These are phyloP conservation scores for Populus tomentosa DNA, from an alignment of 441 rosid genomes.

Conservation along the genomic window DNA sequence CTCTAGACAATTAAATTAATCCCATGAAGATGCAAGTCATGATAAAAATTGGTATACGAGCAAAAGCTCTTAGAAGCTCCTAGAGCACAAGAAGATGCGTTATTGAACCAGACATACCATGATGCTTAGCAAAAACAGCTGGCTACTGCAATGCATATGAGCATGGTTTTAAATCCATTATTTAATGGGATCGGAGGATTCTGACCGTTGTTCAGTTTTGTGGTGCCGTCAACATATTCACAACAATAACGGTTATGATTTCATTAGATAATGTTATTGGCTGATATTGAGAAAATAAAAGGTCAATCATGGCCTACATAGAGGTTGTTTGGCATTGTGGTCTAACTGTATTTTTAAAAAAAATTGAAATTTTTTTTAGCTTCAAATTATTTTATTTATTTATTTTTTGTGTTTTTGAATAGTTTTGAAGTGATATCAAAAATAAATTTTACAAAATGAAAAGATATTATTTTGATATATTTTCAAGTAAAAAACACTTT, in stretches of 20 bases:
- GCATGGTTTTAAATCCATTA: not conserved
- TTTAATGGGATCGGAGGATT: not conserved
- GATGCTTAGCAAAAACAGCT: not conserved
- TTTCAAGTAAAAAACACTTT: too few relatives aligned
- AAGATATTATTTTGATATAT: too few relatives aligned
- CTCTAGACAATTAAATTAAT: not conserved
- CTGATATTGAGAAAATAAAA: not conserved
- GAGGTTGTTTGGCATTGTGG: too few relatives aligned
- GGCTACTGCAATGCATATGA: not conserved
- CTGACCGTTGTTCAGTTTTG: not conserved
- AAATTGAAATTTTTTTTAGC: too few relatives aligned
- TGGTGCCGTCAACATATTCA: not conserved
- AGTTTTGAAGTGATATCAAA: too few relatives aligned
- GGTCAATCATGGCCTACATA: not conserved
- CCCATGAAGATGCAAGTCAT: not conserved
- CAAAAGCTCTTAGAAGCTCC: not conserved
- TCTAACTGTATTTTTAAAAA: too few relatives aligned
- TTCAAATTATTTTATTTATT: too few relatives aligned
- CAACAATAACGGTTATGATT: not conserved
- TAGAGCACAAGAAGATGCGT: not conserved
- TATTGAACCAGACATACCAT: not conserved
- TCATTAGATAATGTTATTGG: not conserved
- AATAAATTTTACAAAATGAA: too few relatives aligned
- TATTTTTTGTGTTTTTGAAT: too few relatives aligned
- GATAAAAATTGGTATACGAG: not conserved